These are phyloP conservation scores for Xerocomellus intermedius DNA, from an alignment of 768 basidiomycete species.

Conservation along the genomic window DNA sequence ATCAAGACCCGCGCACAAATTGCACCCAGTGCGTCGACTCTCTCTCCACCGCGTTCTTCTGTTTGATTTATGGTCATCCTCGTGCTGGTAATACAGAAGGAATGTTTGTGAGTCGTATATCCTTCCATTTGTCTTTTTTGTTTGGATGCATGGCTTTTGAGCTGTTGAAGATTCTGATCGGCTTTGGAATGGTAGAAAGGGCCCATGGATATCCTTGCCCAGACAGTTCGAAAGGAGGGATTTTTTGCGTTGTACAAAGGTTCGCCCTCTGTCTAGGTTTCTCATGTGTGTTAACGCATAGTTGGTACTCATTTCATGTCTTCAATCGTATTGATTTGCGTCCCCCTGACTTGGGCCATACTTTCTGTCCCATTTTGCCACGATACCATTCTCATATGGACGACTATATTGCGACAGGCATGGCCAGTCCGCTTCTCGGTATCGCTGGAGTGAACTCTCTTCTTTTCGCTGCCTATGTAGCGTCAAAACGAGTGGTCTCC, in stretches of 20 bases:
- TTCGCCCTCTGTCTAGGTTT: conserved; percentile 26
- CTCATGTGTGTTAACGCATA: not conserved
- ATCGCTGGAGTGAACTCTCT: conserved; percentile 96
- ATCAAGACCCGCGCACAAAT: conserved; percentile 87
- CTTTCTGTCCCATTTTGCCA: not conserved
- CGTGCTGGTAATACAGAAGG: conserved; percentile 48
- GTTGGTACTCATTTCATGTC: not conserved
- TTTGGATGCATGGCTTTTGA: not conserved
- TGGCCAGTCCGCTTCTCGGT: conserved; percentile 87
- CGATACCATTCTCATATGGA: not conserved
- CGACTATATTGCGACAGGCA: conserved; percentile 42
- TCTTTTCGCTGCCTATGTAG: conserved; percentile 88
- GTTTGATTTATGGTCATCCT: conserved; percentile 2
- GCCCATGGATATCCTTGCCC: conserved; percentile 84
- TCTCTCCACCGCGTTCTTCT: not conserved
- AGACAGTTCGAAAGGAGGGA: conserved; percentile 85
- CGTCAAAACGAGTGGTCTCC: conserved; percentile 77
- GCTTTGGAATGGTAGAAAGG: conserved; percentile 59
- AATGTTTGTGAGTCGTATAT: conserved; percentile 79
- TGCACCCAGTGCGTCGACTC: conserved; percentile 65
- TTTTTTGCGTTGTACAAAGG: conserved; percentile 95
- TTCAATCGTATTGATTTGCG: not conserved
- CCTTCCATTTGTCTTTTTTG: not conserved
- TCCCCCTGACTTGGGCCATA: not conserved
- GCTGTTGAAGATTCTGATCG: not conserved